Evolutionary conservation across 495 filamentous ascomycete genomes (phyloP).

Genomic region (Aspergillus sclerotiicarbonarius): DNA sequence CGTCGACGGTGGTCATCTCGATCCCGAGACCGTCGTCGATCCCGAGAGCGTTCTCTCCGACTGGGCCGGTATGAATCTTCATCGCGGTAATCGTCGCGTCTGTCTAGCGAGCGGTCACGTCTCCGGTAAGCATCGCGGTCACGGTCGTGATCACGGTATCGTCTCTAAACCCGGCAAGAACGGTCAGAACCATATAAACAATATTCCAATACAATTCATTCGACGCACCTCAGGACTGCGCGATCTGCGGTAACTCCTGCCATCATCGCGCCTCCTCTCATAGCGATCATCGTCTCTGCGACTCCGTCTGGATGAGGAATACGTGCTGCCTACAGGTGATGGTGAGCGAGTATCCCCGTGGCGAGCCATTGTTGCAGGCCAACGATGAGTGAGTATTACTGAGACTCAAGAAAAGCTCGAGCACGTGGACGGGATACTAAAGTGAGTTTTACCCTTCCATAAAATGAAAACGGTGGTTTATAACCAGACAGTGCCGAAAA

Average conservation of each 20-base stretch:
- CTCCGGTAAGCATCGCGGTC: conserved; percentile 64
- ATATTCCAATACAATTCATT: background rate
- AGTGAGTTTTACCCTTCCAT: conserved; percentile 24
- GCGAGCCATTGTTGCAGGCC: conserved; percentile 78
- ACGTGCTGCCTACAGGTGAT: conserved; percentile 90
- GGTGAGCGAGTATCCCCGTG: conserved; percentile 91
- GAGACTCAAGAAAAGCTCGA: conserved; percentile 37
- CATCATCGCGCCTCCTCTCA: conserved; percentile 65
- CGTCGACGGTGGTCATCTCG: conserved; percentile 58
- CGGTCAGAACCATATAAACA: conserved; percentile 25
- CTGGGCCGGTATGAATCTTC: conserved; percentile 63
- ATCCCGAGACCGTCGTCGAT: conserved; percentile 58
- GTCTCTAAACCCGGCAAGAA: conserved; percentile 43
- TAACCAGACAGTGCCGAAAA: conserved; percentile 4
- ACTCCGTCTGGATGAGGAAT: conserved; percentile 67
- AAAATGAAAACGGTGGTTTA: conserved; percentile 8
- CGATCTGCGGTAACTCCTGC: conserved; percentile 60
- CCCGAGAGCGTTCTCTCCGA: conserved; percentile 64
- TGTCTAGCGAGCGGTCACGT: conserved; percentile 72
- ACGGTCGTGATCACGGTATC: conserved; percentile 59
- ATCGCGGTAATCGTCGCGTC: conserved; percentile 63
- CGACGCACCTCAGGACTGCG: conserved; percentile 69
- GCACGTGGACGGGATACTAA: conserved; percentile 20
- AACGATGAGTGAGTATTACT: conserved; percentile 66
- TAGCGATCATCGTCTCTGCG: conserved; percentile 77